Conservation (phyloP, 2,329 filamentous ascomycete species). For the Whalleya microplaca region DNA sequence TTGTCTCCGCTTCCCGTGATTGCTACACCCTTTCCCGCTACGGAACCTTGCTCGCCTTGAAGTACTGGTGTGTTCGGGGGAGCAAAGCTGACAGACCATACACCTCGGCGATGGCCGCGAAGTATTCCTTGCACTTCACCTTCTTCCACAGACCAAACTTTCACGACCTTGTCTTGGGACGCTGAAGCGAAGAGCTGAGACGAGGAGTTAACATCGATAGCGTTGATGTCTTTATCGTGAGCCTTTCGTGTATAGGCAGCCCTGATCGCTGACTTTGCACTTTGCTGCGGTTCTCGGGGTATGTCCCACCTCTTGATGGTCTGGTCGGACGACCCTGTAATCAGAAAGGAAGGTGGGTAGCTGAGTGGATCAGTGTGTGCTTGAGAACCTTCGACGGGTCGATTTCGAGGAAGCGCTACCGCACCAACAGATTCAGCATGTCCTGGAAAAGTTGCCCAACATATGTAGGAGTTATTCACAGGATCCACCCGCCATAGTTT, state of each 20-base stretch:
- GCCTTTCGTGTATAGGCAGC: conserved; percentile 90
- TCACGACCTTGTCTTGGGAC: conserved; percentile 94
- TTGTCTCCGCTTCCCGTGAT: conserved; percentile 95
- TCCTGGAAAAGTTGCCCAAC: conserved; percentile 81
- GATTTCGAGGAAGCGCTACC: conserved; percentile 75
- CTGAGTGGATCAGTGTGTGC: conserved; percentile 74
- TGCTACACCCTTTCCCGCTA: conserved; percentile 79
- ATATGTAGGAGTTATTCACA: conserved; percentile 73
- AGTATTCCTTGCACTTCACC: conserved; percentile 91
- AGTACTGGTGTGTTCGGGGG: conserved; percentile 76
- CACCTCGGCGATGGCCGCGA: conserved; percentile 88
- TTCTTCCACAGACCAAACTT: conserved; percentile 91
- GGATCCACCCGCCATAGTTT: conserved; percentile 87
- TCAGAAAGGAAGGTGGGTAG: conserved; percentile 79
- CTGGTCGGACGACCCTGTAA: conserved; percentile 94
- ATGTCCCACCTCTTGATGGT: conserved; percentile 96
- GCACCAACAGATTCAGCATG: conserved; percentile 94
- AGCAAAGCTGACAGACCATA: conserved; percentile 93
- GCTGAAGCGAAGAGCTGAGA: conserved; percentile 90
- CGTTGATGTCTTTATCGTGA: conserved; percentile 98
- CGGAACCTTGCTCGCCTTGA: conserved; percentile 70
- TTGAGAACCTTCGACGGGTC: conserved; percentile 69
- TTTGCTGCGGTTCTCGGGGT: conserved; percentile 54
- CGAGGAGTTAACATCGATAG: conserved; percentile 77
- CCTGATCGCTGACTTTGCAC: conserved; percentile 58